A percentile compares a stretch with the other conserved stretches of the same genome.
Evolutionary conservation across 768 basidiomycete genomes (phyloP).

Genomic region (Xerocomus potaroensis): DNA sequence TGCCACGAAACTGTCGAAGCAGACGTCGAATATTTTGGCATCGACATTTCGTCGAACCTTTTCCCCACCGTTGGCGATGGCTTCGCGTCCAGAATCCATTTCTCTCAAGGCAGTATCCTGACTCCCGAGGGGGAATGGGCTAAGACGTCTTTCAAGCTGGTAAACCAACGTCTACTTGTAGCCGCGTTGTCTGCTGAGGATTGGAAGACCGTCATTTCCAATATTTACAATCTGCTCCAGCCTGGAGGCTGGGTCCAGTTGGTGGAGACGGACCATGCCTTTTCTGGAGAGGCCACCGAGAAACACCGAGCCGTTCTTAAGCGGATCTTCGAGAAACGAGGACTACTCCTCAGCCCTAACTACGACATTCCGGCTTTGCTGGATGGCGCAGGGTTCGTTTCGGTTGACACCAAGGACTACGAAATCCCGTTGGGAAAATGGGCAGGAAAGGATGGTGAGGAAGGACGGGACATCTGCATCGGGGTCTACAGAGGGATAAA

Average conservation of each 20-base stretch:
- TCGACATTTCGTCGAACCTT: slow-evolving; percentile 11
- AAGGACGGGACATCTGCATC: background rate
- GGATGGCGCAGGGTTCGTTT: background rate
- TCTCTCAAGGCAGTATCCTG: background rate
- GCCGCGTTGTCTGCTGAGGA: slow-evolving; percentile 18
- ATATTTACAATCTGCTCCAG: slow-evolving; percentile 21
- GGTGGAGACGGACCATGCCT: slow-evolving; percentile 9
- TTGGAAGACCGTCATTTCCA: slow-evolving; percentile 20
- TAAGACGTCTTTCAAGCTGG: slow-evolving; percentile 16
- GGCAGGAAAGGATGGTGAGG: slow-evolving; percentile 1
- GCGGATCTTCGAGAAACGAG: slow-evolving; percentile 1
- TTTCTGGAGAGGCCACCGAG: slow-evolving; percentile 5
- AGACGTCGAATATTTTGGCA: slow-evolving; percentile 6
- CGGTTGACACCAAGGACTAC: background rate
- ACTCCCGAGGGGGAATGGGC: slow-evolving; percentile 20
- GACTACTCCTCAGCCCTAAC: background rate
- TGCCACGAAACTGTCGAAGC: background rate
- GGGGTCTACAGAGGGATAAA: background rate
- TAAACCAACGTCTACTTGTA: slow-evolving; percentile 28
- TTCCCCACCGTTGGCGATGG: slow-evolving; percentile 1
- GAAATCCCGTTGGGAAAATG: background rate
- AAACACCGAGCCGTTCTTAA: background rate
- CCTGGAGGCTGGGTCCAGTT: slow-evolving; percentile 28
- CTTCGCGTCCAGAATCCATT: background rate
- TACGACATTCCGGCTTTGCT: slow-evolving; percentile 1